Evolutionary conservation across 805 yeast genomes (phyloP), one percentile per base, ranked within the genome.

Genomic region (Diddensiella transvaalensis): DNA sequence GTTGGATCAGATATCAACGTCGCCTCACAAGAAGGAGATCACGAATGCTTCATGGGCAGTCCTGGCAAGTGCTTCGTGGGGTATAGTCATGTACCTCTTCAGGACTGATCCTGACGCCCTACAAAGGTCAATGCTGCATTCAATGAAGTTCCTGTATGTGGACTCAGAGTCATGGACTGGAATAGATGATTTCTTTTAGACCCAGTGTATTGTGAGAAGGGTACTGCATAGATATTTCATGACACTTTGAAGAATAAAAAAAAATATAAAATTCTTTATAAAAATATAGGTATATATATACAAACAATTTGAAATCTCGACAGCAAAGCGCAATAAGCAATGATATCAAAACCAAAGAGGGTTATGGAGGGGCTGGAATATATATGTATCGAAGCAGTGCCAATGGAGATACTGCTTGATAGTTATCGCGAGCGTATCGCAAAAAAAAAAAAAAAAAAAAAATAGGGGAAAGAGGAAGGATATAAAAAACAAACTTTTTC

Each of bases 131-230:
- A 68, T 85, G 71, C 74, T 83, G 53, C 77, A 77, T 51, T 78
- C 85, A 46, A 78, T 85, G 85, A 80, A 80, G 46, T 85, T 80
- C 61, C 77, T 85, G 30, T 85, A 85, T 57, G 82, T 83, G 38
- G 87, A 78, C 50, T 65, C 76, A 59, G 72, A 75, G 49, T 61
- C 63, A 26, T 80, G 83, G 84, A 50, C 46, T 3, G 40, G 47
- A 0, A 18, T 59, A 40, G 42, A 38, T 2, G 62, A 59, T 35
- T 59, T 59, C 37, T 40, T 59, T 17, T 54, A 19, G 26, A 13
- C 15, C 32, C 8, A 26, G n/a, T n/a, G n/a, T n/a, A 17, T 40
- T 21, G 18, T 44, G 11, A 35, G n/a, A 15, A 11, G 18, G 17
- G 22, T 4, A 36, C 13, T 36, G 15, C 10, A 8, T 8, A n/a